Evolutionary conservation across 352 stramenopile species (phyloP).

Genomic region (Phytophthora europaea): DNA sequence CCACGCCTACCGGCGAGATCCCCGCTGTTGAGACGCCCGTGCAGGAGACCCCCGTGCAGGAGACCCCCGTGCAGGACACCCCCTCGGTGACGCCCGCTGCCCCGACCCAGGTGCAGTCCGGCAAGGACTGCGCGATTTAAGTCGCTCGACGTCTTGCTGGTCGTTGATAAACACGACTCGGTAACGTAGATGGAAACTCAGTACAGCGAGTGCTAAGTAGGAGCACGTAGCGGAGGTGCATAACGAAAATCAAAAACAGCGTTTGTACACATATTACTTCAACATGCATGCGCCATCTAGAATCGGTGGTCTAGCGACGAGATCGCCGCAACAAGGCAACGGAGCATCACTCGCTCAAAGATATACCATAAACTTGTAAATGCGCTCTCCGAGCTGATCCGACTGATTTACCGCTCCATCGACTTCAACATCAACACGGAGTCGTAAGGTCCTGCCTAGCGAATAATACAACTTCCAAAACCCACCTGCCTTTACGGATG

Average conservation of each 20-base stretch:
- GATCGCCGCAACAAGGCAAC: neutral
- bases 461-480: neutral
- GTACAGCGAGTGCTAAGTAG: slow-evolving; percentile 17
- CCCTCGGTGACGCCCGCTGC: slow-evolving; percentile 26
- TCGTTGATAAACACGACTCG: slow-evolving; percentile 32
- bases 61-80: slow-evolving; percentile 9
- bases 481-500: slow-evolving; percentile 3
- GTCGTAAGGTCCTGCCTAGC: neutral
- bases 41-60: slow-evolving; percentile 11
- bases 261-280: slow-evolving; percentile 36
- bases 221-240: slow-evolving; percentile 33
- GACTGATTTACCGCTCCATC: neutral
- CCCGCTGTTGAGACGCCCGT: slow-evolving; percentile 17
- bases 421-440: neutral
- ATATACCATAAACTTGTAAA: neutral
- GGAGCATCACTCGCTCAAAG: neutral
- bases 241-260: slow-evolving; percentile 37
- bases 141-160: neutral
- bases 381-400: neutral
- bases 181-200: slow-evolving; percentile 15
- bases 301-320: neutral
- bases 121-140: slow-evolving; percentile 45
- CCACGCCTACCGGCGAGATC: slow-evolving; percentile 10
- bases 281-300: neutral
- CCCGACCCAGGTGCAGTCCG: slow-evolving; percentile 19